These are phyloP conservation scores for Fusarium redolens DNA, from an alignment of 2,329 filamentous ascomycete genomes.

Conservation along the genomic window DNA sequence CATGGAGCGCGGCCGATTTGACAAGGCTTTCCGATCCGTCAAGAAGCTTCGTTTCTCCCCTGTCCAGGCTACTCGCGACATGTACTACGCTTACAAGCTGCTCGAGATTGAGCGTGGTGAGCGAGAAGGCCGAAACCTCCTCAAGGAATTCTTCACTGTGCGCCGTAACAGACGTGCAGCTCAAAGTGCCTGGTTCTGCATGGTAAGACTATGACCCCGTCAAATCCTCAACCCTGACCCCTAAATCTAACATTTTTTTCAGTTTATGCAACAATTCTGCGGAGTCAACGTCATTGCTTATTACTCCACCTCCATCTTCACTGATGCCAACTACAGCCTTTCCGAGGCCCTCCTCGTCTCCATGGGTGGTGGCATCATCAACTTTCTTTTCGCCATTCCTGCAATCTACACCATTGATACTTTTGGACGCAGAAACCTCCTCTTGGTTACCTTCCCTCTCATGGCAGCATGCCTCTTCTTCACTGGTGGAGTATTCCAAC, in stretches of 20 bases:
- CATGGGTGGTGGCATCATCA: slow-evolving; percentile 67
- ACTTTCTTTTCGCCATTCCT: slow-evolving; percentile 68
- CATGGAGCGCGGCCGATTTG: slow-evolving; percentile 61
- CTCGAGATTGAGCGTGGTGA: slow-evolving; percentile 48
- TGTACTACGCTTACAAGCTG: slow-evolving; percentile 60
- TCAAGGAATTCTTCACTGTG: slow-evolving; percentile 54
- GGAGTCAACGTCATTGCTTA: slow-evolving; percentile 67
- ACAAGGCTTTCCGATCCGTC: slow-evolving; percentile 59
- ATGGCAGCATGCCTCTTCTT: slow-evolving; percentile 67
- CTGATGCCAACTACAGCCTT: slow-evolving; percentile 54
- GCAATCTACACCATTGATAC: slow-evolving; percentile 70
- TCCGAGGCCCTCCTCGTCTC: slow-evolving; percentile 63
- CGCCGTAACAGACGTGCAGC: slow-evolving; percentile 52
- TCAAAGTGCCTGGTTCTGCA: slow-evolving; percentile 52
- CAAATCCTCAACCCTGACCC: too few species aligned
- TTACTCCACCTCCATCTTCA: slow-evolving; percentile 61
- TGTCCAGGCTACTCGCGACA: slow-evolving; percentile 62
- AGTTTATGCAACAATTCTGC: slow-evolving; percentile 53
- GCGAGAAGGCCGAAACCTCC: slow-evolving; percentile 44
- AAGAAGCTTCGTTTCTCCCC: slow-evolving; percentile 58
- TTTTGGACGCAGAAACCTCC: slow-evolving; percentile 65
- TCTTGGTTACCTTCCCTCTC: slow-evolving; percentile 68
- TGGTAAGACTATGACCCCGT: slow-evolving; percentile 39
- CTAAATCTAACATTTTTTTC: neutral
- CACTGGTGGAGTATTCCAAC: slow-evolving; percentile 62